Conservation (phyloP, 2,329 filamentous ascomycete species). For the Diaporthe capsici region DNA sequence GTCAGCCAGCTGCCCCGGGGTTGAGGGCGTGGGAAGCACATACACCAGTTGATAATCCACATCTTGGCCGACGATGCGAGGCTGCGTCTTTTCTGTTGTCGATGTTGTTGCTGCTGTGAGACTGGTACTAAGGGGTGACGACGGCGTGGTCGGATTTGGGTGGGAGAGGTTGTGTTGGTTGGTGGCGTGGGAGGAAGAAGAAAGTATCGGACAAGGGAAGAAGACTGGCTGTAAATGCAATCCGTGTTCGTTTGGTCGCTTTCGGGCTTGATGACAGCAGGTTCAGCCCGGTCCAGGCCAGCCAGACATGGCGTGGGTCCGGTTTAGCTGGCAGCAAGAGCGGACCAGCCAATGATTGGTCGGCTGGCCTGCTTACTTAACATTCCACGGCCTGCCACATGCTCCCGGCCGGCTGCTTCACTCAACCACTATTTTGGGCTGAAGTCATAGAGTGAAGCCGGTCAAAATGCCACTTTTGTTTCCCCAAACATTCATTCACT, state of each 20-base stretch:
- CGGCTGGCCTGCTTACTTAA: neutral
- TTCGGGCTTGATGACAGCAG: slow-evolving; percentile 41
- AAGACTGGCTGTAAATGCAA: slow-evolving; percentile 23
- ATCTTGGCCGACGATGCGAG: slow-evolving; percentile 65
- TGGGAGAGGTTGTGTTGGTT: neutral
- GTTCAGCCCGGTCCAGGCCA: slow-evolving; percentile 33
- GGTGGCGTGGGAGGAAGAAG: slow-evolving; percentile 28
- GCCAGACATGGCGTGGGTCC: neutral
- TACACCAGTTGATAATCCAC: slow-evolving; percentile 99
- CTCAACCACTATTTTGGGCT: neutral
- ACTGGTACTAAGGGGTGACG: neutral
- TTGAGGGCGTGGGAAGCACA: slow-evolving; percentile 51
- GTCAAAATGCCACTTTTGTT: neutral
- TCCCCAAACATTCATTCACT: neutral
- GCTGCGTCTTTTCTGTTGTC: neutral
- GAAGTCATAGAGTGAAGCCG: neutral
- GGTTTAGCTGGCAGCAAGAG: slow-evolving; percentile 19
- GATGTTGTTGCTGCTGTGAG: neutral
- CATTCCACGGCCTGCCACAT: neutral
- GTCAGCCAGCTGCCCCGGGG: slow-evolving; percentile 46
- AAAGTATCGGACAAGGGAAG: slow-evolving; percentile 31
- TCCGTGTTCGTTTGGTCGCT: slow-evolving; percentile 39
- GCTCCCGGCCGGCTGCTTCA: neutral
- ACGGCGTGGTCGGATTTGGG: neutral
- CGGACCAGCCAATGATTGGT: slow-evolving; percentile 36